phyloP scores from a whole-genome alignment of 2,329 filamentous ascomycete genomes.

The Daldinia sp. region DNA sequence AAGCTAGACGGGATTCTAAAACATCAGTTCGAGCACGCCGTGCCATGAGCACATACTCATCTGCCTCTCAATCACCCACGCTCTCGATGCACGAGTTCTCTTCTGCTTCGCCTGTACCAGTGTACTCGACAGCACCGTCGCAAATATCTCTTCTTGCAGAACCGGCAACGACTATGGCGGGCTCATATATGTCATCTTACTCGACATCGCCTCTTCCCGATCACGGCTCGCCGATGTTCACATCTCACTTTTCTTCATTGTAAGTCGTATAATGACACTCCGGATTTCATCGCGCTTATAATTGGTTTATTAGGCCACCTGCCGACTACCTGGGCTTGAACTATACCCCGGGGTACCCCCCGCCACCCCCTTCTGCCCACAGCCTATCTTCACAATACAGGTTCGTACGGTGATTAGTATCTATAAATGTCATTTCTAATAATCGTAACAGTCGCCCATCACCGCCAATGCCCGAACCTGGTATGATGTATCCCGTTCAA shows the following conservation, averaged over 20 bases:
- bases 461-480: constrained; percentile 52
- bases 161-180: constrained; percentile 54
- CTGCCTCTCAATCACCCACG: constrained; percentile 51
- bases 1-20: constrained; percentile 66
- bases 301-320: constrained; percentile 34
- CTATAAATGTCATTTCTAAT: constrained; percentile 18
- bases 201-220: constrained; percentile 56
- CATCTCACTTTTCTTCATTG: constrained; percentile 44
- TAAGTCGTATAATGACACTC: constrained; percentile 18
- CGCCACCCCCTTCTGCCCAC: constrained; percentile 42
- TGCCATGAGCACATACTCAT: constrained; percentile 55
- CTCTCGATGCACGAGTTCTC: constrained; percentile 54
- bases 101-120: constrained; percentile 54
- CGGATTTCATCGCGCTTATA: constrained; percentile 37
- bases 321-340: constrained; percentile 57
- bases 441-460: constrained; percentile 48
- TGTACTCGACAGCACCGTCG: constrained; percentile 61
- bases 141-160: constrained; percentile 62
- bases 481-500: constrained; percentile 56
- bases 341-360: constrained; percentile 51
- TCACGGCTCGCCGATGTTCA: constrained; percentile 45
- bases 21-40: constrained; percentile 59
- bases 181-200: constrained; percentile 60
- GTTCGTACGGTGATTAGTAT: constrained; percentile 44
- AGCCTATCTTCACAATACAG: constrained; percentile 51